These are phyloP conservation scores for Aspergillus sp. DNA, from an alignment of 2,329 filamentous ascomycete genomes.

Conservation along the genomic window DNA sequence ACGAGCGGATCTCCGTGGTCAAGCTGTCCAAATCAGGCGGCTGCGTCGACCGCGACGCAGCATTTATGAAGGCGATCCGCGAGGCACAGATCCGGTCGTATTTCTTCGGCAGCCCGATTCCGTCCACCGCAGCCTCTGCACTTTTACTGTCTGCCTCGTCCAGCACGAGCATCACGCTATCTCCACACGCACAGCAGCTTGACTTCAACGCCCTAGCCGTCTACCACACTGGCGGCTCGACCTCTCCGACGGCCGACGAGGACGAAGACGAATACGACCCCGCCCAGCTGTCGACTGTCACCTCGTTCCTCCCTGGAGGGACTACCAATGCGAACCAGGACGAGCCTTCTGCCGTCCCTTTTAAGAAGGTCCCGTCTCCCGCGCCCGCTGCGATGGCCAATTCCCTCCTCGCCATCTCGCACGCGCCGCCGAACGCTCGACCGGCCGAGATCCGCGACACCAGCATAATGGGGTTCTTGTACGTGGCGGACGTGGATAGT, in stretches of 20 bases:
- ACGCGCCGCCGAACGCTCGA: slow-evolving; percentile 59
- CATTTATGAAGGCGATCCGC: slow-evolving; percentile 62
- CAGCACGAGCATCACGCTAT: slow-evolving; percentile 58
- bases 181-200: slow-evolving; percentile 77
- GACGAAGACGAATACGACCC: slow-evolving; percentile 41
- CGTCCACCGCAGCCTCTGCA: slow-evolving; percentile 28
- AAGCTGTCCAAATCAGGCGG: slow-evolving; percentile 78
- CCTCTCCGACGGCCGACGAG: slow-evolving; percentile 47
- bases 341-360: slow-evolving; percentile 17
- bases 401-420: slow-evolving; percentile 74
- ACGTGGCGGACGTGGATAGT: slow-evolving; percentile 84
- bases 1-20: slow-evolving; percentile 65
- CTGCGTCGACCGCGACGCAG: slow-evolving; percentile 64
- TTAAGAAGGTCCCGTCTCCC: slow-evolving; percentile 57
- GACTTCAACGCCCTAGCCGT: slow-evolving; percentile 66
- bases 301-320: slow-evolving; percentile 29
- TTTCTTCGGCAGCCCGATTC: slow-evolving; percentile 68
- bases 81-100: slow-evolving; percentile 80
- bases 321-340: slow-evolving; percentile 15
- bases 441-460: slow-evolving; percentile 67
- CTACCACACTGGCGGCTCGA: slow-evolving; percentile 61
- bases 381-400: slow-evolving; percentile 57
- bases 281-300: slow-evolving; percentile 19
- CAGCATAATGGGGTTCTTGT: slow-evolving; percentile 84
- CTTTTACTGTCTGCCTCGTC: slow-evolving; percentile 26